Base-by-base conservation (phyloP, 2,329 filamentous ascomycete species). In the Westerdykella ornata region DNA sequence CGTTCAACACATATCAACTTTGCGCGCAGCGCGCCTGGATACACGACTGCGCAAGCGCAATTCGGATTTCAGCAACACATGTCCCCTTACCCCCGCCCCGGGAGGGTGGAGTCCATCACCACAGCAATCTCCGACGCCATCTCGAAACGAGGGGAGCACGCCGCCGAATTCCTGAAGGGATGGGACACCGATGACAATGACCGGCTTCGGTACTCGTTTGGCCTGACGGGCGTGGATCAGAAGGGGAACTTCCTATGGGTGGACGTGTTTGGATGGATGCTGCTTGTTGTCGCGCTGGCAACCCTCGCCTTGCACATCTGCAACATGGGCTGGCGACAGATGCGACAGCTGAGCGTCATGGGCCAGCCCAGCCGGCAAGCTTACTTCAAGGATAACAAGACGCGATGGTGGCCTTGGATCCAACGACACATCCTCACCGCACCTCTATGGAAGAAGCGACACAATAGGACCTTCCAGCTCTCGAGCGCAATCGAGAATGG, bases 391-490 rank as follows among this genome's bases (percentile, higher is more conserved):
- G 53, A 63, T 32, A 73, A 74, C 54, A 62, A 65, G 45, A 68
- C 65, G 3, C 46, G 42, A 9, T 64, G 66, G 53, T 73, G 71
- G 69, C 70, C 83, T n/a, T 78, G 72, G 66, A 68, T 87, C 50
- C 72, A 75, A 70, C 78, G 76, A 58, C 75, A 84, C 51, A 48
- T 87, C 15, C 67, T 83, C 14, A 82, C 81, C 58, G 82, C 87
- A 1, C 87, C 87, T 5, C 67, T 94, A 14, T 77, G 81, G 56
- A 75, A 74, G 41, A 85, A 85, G 59, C 76, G 86, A 56, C 87
- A 92, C 67, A 92, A 92, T 56, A 72, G 78, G 18, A 82, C 85
- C 57, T 75, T 87, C 50, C 80, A 83, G 57, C 66, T 88, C 12
- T 82, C 80, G 16, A 72, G 72, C 14, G 82, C 81, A 6, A 67